These are phyloP conservation scores for Leishmania mexicana DNA, from an alignment of 208 protist species.

Conservation along the genomic window DNA sequence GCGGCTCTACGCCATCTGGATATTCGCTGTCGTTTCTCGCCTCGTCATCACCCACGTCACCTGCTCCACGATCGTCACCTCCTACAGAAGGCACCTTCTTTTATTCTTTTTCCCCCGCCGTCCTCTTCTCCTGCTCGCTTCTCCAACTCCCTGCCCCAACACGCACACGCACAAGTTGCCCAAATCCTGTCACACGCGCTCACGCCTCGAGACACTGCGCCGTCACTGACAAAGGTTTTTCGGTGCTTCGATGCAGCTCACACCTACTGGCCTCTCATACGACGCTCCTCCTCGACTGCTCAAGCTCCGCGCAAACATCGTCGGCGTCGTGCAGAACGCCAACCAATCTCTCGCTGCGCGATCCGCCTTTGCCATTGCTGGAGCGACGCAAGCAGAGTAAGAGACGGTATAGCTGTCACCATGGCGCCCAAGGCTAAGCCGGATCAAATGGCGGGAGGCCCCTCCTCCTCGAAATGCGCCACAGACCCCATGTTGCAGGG, in stretches of 20 bases:
- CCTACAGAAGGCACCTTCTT: neutral
- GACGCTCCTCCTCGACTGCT: neutral
- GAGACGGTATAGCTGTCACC: neutral
- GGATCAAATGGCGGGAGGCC: slow-evolving; percentile 1
- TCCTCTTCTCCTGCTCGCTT: neutral
- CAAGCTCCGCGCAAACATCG: neutral
- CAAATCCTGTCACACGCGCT: neutral
- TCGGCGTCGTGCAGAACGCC: neutral
- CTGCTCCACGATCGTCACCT: neutral
- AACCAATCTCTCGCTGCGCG: neutral
- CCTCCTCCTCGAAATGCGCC: slow-evolving; percentile 6
- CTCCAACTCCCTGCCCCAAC: neutral
- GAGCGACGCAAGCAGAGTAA: neutral
- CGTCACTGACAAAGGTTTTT: neutral
- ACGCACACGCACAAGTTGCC: neutral
- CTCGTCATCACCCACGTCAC: neutral
- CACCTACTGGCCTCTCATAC: neutral
- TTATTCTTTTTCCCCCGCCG: neutral
- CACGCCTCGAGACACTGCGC: neutral
- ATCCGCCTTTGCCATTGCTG: neutral
- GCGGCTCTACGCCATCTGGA: neutral
- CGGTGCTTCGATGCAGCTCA: neutral
- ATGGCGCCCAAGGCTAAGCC: slow-evolving; percentile 26
- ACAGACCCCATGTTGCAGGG: slow-evolving; percentile 63
- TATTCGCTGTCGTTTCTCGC: neutral